Evolutionary conservation across 2,329 filamentous ascomycete species (phyloP), one percentile per base, ranked within the genome.

Genomic region (Trichoderma cornu-damae): DNA sequence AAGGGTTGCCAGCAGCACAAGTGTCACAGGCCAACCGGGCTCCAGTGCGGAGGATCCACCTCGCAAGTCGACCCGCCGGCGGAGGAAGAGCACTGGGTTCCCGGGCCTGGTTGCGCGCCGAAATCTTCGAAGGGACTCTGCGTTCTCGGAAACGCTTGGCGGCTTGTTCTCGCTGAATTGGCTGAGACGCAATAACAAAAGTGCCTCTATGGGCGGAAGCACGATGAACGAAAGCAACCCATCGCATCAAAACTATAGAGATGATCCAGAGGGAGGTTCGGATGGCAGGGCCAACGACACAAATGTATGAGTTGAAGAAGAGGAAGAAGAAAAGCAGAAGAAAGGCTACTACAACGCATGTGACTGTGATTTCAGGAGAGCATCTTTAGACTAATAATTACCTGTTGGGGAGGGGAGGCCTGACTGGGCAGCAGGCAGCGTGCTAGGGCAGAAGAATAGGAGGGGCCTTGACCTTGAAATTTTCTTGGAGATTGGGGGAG

Each of bases 61-160:
- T 43, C 68, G 64, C 61, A 68, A 61, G 65, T 64, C 72, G 66
- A 61, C 63, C 11, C 75, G 79, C 12, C 72, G 78, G 28, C 71
- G 83, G 42, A 73, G 83, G 62, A 82, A 79, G 63, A 85, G 82
- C 14, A 85, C 81, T 0, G 83, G 83, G 0, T 86, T 86, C 60
- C 82, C 81, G 0, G 81, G 83, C 0, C 83, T 86, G 56, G 80
- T 77, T 4, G 81, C 83, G 5, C 74, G 82, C 37, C 73, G 74
- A 47, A 70, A 73, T 32, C 67, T 72, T 16, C 67, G 72, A 59
- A 73, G 69, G 44, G 65, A 69, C 37, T 72, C 73, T 5, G 70
- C 70, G 2, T 62, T 80, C 1, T 81, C 83, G 46, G 78, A 79
- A 12, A 75, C 79, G 0, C 66, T 81, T 0, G 75, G 77, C 4